phyloP scores from a whole-genome alignment of 495 filamentous ascomycete species.

The Annulohypoxylon stygium region DNA sequence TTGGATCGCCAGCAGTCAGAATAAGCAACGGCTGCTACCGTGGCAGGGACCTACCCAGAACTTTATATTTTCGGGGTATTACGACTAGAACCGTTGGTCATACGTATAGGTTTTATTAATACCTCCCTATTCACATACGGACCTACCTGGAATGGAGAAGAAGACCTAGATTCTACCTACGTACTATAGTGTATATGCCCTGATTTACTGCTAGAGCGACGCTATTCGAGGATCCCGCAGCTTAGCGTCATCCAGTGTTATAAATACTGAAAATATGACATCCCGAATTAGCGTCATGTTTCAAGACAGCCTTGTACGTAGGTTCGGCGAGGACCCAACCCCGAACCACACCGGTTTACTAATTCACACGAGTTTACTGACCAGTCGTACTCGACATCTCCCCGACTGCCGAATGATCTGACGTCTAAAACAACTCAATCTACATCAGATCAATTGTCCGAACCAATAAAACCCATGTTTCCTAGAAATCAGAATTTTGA shows the following conservation, averaged over 20 bases:
- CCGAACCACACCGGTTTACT: neutral
- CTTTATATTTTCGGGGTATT: constrained; percentile 40
- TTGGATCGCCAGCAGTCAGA: constrained; percentile 27
- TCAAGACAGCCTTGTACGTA: neutral
- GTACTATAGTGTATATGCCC: neutral
- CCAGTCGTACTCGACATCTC: neutral
- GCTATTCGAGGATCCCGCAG: neutral
- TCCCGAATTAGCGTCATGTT: neutral
- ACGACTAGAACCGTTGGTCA: constrained; percentile 19
- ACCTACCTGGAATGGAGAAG: neutral
- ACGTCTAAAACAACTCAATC: constrained; percentile 8
- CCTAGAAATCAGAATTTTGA: neutral
- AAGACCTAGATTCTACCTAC: too few relatives aligned
- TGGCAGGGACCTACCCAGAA: constrained; percentile 45
- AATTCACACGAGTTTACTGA: neutral
- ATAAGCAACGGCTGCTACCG: constrained; percentile 30
- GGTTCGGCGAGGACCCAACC: neutral
- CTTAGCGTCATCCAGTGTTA: neutral
- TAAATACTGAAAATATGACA: neutral
- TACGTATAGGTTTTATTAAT: neutral
- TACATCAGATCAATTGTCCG: neutral
- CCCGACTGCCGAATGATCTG: constrained; percentile 10
- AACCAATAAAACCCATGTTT: constrained; percentile 12
- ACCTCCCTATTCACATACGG: neutral
- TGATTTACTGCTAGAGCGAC: neutral